phyloP scores from a whole-genome alignment of 1,284 basidiomycete species.

The Inonotus hispidus region DNA sequence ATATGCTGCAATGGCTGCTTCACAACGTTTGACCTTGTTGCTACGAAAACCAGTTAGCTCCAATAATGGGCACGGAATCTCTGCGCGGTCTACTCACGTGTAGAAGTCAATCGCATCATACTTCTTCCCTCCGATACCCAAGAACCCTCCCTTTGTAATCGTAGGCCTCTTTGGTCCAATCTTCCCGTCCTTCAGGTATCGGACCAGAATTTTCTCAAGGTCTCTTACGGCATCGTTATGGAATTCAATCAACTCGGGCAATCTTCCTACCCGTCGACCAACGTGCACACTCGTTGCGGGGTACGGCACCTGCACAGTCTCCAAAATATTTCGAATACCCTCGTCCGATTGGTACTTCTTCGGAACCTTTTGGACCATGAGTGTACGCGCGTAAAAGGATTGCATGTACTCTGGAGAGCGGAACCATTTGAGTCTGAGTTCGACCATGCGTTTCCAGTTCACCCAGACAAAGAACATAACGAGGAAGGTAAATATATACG shows the following conservation, averaged over 20 bases:
- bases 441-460: conserved; percentile 73
- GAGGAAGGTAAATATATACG: conserved; percentile 67
- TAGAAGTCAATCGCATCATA: conserved; percentile 84
- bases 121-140: conserved; percentile 70
- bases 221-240: conserved; percentile 85
- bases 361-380: conserved; percentile 68
- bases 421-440: conserved; percentile 65
- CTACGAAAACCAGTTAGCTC: conserved; percentile 30
- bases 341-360: conserved; percentile 75
- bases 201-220: conserved; percentile 78
- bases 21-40: conserved; percentile 69
- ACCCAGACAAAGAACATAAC: conserved; percentile 62
- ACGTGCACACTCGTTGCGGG: conserved; percentile 83
- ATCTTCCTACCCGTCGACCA: conserved; percentile 65
- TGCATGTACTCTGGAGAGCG: conserved; percentile 71
- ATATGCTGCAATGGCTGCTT: conserved; percentile 74
- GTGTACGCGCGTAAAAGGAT: conserved; percentile 75
- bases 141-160: conserved; percentile 63
- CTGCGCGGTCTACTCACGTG: conserved; percentile 44
- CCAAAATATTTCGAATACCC: conserved; percentile 68
- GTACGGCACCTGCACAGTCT: conserved; percentile 70
- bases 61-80: conserved; percentile 12
- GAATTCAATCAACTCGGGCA: conserved; percentile 75
- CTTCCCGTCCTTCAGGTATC: conserved; percentile 76
- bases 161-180: conserved; percentile 72